Percentiles rank a stretch among this genome's conserved stretches.
Evolutionary conservation across 73 alveolate species (phyloP).

Genomic region (Halteria grandinella): DNA sequence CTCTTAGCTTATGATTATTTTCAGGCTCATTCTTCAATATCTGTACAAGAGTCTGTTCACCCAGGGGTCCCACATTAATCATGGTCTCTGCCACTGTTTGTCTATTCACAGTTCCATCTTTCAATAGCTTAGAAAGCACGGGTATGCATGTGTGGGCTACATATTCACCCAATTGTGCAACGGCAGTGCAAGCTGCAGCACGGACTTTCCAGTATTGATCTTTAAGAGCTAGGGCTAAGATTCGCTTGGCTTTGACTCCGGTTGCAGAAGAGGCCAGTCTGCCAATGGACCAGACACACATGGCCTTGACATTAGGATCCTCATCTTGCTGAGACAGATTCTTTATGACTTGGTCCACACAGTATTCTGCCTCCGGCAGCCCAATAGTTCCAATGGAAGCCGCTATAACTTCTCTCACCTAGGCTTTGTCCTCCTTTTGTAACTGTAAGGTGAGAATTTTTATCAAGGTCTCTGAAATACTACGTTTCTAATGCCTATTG

Average conservation of each 20-base stretch:
- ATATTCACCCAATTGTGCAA: slow-evolving; percentile 85
- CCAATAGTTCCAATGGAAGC: slow-evolving; percentile 90
- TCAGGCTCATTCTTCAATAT: slow-evolving; percentile 84
- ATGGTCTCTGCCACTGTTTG: slow-evolving; percentile 90
- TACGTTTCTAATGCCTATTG: too few species aligned
- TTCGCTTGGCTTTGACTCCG: slow-evolving; percentile 71
- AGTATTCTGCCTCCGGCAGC: slow-evolving; percentile 83
- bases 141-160: slow-evolving; percentile 85
- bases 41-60: slow-evolving; percentile 84
- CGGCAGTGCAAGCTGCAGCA: slow-evolving; percentile 91
- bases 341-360: slow-evolving; percentile 79
- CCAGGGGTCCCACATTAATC: slow-evolving; percentile 85
- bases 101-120: slow-evolving; percentile 89
- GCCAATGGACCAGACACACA: slow-evolving; percentile 92
- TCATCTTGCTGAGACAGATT: slow-evolving; percentile 66
- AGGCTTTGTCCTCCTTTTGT: slow-evolving; percentile 54
- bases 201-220: slow-evolving; percentile 94
- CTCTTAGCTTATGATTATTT: slow-evolving; percentile 81
- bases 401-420: slow-evolving; percentile 87
- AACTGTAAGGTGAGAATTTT: background rate
- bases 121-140: slow-evolving; percentile 77
- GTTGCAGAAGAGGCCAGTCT: slow-evolving; percentile 87
- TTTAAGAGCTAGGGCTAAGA: slow-evolving; percentile 70
- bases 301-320: slow-evolving; percentile 85
- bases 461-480: slow-evolving; percentile 17